phyloP scores from a whole-genome alignment of 2,329 filamentous ascomycete genomes.

The Claviceps sp. region DNA sequence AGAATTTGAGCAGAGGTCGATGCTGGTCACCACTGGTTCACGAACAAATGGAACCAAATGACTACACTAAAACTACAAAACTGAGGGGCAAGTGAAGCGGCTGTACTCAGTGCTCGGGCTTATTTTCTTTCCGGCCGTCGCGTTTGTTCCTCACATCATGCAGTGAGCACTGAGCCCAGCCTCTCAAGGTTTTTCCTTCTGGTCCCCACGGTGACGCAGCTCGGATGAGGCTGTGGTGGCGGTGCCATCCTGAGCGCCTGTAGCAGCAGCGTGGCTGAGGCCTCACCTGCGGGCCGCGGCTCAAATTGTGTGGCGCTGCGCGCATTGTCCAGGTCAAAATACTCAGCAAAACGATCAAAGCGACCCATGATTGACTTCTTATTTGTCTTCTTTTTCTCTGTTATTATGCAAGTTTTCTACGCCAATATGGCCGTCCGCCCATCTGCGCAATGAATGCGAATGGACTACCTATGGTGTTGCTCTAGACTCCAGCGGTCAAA shows the following conservation, averaged over 20 bases:
- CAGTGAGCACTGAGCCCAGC: neutral
- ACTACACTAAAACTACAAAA: neutral
- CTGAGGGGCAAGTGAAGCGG: neutral
- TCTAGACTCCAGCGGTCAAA: too few species aligned
- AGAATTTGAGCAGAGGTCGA: too few species aligned
- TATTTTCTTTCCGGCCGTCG: neutral
- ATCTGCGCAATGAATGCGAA: too few species aligned
- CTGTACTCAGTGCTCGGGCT: neutral
- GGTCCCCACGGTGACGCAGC: conserved; percentile 14
- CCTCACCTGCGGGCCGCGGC: neutral
- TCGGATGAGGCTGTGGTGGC: neutral
- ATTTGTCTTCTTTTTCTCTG: too few species aligned
- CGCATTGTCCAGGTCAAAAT: too few species aligned
- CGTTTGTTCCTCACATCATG: neutral
- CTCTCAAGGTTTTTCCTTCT: neutral
- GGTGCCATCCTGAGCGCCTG: neutral
- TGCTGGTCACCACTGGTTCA: too few species aligned
- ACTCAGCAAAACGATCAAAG: too few species aligned
- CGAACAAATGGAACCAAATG: neutral
- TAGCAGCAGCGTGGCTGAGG: neutral
- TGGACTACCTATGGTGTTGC: too few species aligned
- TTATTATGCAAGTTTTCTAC: too few species aligned
- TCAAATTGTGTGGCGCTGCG: too few species aligned
- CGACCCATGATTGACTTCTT: too few species aligned
- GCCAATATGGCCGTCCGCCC: too few species aligned